Conservation (phyloP, 768 basidiomycete genomes). For the Cystofilobasidium capitatum region DNA sequence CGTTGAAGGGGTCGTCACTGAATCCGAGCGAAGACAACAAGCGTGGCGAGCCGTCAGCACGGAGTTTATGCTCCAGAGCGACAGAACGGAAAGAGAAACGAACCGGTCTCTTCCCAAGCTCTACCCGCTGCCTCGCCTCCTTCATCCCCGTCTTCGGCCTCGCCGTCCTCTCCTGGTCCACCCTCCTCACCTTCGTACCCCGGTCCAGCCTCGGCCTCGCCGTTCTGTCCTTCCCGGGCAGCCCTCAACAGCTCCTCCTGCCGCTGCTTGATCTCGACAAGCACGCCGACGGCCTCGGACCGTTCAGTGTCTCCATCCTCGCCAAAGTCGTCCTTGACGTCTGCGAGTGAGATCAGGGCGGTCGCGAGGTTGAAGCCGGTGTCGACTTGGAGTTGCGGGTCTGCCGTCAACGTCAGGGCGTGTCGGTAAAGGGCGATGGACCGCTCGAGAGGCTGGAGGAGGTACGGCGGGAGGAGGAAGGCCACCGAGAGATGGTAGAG, state of each 20-base stretch:
- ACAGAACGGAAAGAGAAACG: background rate
- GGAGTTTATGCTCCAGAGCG: no score
- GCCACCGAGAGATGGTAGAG: slow-evolving; percentile 34
- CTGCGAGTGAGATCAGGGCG: slow-evolving; percentile 32
- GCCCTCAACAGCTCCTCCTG: slow-evolving; percentile 34
- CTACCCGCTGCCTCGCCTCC: slow-evolving; percentile 7
- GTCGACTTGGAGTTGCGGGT: slow-evolving; percentile 34
- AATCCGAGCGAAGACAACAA: background rate
- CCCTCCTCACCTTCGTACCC: slow-evolving; percentile 28
- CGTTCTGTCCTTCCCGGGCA: background rate
- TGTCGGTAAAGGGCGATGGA: slow-evolving; percentile 33
- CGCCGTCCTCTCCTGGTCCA: slow-evolving; percentile 27
- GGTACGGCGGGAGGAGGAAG: slow-evolving; percentile 35
- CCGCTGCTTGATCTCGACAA: slow-evolving; percentile 32
- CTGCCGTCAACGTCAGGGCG: slow-evolving; percentile 31
- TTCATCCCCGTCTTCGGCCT: slow-evolving; percentile 16
- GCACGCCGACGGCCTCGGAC: slow-evolving; percentile 31
- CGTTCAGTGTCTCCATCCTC: slow-evolving; percentile 22
- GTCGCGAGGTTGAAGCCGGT: slow-evolving; percentile 36
- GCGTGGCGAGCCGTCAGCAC: no score
- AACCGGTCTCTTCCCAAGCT: slow-evolving; percentile 25
- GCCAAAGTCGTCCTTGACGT: slow-evolving; percentile 33
- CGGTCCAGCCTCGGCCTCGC: slow-evolving; percentile 4
- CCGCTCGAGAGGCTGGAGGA: slow-evolving; percentile 26
- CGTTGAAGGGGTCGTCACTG: slow-evolving; percentile 22